Conservation (phyloP, 2,329 filamentous ascomycete species). For the Colletotrichum kahawae region DNA sequence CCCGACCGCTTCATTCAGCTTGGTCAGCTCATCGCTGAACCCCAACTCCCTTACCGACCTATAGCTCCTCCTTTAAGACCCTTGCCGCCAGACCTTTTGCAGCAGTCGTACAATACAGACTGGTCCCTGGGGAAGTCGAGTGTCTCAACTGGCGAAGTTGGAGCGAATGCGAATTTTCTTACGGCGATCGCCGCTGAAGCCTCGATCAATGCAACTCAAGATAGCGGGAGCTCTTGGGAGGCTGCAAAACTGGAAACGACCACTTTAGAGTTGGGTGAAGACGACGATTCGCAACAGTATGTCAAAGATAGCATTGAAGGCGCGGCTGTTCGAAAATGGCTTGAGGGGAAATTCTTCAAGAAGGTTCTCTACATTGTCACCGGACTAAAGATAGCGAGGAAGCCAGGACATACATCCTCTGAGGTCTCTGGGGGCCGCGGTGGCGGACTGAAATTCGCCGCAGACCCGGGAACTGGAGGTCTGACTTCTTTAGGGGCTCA, state of each 20-base stretch:
- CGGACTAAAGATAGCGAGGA: background rate
- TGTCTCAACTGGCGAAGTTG: background rate
- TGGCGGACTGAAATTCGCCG: background rate
- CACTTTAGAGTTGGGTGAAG: background rate
- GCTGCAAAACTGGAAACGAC: background rate
- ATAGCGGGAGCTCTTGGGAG: background rate
- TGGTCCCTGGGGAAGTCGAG: background rate
- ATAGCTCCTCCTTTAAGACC: background rate
- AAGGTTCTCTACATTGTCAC: background rate
- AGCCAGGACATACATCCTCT: background rate
- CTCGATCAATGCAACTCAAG: background rate
- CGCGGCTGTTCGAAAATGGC: background rate
- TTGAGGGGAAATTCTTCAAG: background rate
- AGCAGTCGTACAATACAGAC: background rate
- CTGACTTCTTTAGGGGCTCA: background rate
- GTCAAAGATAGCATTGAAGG: background rate
- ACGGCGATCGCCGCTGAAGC: background rate
- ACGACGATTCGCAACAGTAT: background rate
- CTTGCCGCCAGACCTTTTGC: background rate
- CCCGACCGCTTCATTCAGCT: background rate
- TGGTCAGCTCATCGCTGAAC: conserved; percentile 5
- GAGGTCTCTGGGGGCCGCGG: background rate
- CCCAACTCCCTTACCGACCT: background rate
- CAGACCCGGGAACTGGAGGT: background rate
- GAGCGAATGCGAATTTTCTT: background rate